These are phyloP conservation scores for Lentinula sp. DNA, from an alignment of 768 basidiomycete species.

Conservation along the genomic window DNA sequence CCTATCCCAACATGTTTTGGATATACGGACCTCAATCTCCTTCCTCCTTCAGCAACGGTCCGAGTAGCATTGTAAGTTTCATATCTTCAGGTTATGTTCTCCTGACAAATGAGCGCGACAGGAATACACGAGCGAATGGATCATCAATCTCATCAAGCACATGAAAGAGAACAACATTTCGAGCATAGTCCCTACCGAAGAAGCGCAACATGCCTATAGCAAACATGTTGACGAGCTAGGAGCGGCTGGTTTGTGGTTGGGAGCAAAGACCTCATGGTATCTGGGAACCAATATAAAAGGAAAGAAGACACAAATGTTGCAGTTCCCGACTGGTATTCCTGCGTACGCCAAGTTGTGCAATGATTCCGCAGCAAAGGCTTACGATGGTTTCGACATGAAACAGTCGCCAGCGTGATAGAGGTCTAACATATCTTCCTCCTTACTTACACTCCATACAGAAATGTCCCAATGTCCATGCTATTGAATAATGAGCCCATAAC, in stretches of 20 bases:
- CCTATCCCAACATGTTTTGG: conserved; percentile 14
- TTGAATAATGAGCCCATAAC: no score
- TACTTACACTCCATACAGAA: no score
- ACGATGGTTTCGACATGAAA: neutral
- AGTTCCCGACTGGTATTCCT: neutral
- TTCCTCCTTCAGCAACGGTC: conserved; percentile 11
- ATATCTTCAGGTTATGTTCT: neutral
- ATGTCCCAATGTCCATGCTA: no score
- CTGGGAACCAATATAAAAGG: conserved; percentile 8
- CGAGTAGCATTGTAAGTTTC: conserved; percentile 9
- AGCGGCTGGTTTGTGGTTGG: neutral
- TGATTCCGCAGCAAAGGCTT: neutral
- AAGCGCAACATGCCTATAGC: neutral
- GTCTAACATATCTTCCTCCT: no score
- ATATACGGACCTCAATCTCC: conserved; percentile 12
- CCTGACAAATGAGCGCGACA: neutral
- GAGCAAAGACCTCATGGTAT: conserved; percentile 11
- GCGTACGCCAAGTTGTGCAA: neutral
- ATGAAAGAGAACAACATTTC: conserved; percentile 9
- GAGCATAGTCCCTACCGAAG: neutral
- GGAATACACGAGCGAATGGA: conserved; percentile 21
- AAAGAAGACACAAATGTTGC: neutral
- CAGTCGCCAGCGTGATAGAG: neutral
- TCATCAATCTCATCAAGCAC: conserved; percentile 14
- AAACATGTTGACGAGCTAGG: neutral